Evolutionary conservation across 352 stramenopile species (phyloP).

Genomic region (Blastocystis sp.): DNA sequence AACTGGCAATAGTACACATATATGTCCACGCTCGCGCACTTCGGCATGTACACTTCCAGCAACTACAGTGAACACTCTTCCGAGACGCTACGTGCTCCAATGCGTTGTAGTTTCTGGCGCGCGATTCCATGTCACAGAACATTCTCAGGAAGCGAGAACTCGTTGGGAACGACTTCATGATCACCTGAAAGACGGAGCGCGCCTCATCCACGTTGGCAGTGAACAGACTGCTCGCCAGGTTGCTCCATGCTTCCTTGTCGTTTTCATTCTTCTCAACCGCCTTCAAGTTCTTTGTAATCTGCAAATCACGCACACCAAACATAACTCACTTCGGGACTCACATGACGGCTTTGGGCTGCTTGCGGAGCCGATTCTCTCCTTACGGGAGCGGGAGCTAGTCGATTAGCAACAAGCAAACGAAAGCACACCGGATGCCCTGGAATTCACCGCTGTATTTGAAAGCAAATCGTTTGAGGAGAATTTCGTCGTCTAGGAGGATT

Average conservation of each 20-base stretch:
- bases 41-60: constrained; percentile 9
- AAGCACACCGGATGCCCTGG: not conserved
- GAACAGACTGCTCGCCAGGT: constrained; percentile 31
- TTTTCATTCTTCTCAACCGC: constrained; percentile 28
- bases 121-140: constrained; percentile 34
- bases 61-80: constrained; percentile 13
- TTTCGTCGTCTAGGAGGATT: not conserved
- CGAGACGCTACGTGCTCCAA: not conserved
- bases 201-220: constrained; percentile 22
- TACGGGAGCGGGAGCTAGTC: not conserved
- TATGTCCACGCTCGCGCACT: constrained; percentile 42
- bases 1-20: constrained; percentile 56
- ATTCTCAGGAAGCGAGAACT: constrained; percentile 33
- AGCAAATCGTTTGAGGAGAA: constrained; percentile 31
- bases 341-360: not conserved
- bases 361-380: not conserved
- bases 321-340: not conserved
- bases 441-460: not conserved
- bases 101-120: not conserved
- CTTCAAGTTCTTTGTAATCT: constrained; percentile 64
- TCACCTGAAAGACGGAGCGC: constrained; percentile 33
- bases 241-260: constrained; percentile 41
- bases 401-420: not conserved
- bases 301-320: not conserved
- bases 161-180: constrained; percentile 46